Evolutionary conservation across 1,284 basidiomycete genomes (phyloP), one percentile per base, ranked within the genome.

Genomic region (Meripilus lineatus): DNA sequence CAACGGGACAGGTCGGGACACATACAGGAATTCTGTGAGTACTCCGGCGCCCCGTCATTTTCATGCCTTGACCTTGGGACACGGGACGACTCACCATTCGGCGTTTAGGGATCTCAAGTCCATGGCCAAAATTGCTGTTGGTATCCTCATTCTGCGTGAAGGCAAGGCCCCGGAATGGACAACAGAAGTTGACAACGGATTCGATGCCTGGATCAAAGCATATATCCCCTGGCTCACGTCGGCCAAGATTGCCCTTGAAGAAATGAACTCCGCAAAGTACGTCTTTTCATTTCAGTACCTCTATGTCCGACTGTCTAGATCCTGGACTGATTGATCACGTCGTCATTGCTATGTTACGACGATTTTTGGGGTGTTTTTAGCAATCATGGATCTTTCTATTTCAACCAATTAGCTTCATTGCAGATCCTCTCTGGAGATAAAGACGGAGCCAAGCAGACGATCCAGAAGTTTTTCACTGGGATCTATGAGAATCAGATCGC

Each of bases 41-140:
- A 43, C 14, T 18, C 7, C 23, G 46, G 28, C n/a, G n/a, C n/a
- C n/a, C n/a, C n/a, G 28, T 30, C 28, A 30, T 30, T 8, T n/a
- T 30, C 8, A n/a, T 30, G 28, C n/a, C 28, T n/a, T n/a, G n/a
- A n/a, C n/a, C n/a, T n/a, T n/a, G n/a, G n/a, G n/a, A n/a, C n/a
- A n/a, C n/a, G n/a, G n/a, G n/a, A n/a, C n/a, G n/a, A 43, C 26
- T 25, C 11, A 23, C 21, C 20, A 23, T 15, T 38, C 18, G 21
- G 8, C 21, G 2, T 22, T 40, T 39, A 39, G 40, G 34, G 79
- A 82, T 51, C 58, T 79, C 30, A 72, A 75, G 49, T 65, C 72
- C 40, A 74, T 84, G 64, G 62, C 72, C 6, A 83, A 84, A 60
- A 66, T 84, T 37, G 70, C 70, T 3, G 73, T 71, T 42, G 77